phyloP scores from a whole-genome alignment of 305 asterid species.

The Fraxinus floribunda region DNA sequence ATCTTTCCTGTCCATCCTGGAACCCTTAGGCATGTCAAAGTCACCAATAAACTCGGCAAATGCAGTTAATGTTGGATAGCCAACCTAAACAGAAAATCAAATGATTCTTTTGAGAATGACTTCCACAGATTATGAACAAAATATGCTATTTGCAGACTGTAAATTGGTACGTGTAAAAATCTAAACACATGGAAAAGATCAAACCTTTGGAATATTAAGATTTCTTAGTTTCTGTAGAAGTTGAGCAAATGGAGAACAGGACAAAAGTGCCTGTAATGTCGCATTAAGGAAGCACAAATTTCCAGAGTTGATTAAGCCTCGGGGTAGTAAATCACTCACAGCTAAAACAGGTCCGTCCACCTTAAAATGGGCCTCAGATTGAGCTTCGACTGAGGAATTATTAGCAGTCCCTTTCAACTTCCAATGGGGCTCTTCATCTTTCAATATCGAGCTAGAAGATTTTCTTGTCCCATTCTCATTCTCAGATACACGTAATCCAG shows the following conservation, averaged over 20 bases:
- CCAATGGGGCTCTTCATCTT: slow-evolving; percentile 25
- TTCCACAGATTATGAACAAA: not conserved
- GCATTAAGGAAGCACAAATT: slow-evolving; percentile 94
- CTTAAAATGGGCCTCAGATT: slow-evolving; percentile 31
- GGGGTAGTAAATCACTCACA: slow-evolving; percentile 61
- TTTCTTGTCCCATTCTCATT: slow-evolving; percentile 27
- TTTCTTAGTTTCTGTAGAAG: slow-evolving; percentile 58
- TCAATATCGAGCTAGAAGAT: slow-evolving; percentile 21
- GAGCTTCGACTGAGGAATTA: slow-evolving; percentile 34
- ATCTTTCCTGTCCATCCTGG: slow-evolving; percentile 51
- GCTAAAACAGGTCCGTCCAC: slow-evolving; percentile 34
- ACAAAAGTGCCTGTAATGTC: slow-evolving; percentile 82
- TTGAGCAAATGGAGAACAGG: slow-evolving; percentile 83
- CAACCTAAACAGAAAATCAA: slow-evolving; percentile 37
- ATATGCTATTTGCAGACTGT: not conserved
- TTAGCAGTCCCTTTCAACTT: slow-evolving; percentile 37
- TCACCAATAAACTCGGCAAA: slow-evolving; percentile 68
- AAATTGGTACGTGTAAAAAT: not conserved
- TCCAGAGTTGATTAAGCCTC: slow-evolving; percentile 83
- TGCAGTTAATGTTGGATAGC: slow-evolving; percentile 70
- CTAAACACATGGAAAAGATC: not conserved
- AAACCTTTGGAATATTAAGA: slow-evolving; percentile 56
- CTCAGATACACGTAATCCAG: slow-evolving; percentile 37
- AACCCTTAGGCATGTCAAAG: slow-evolving; percentile 56
- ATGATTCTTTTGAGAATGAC: not conserved